phyloP scores from a whole-genome alignment of 768 basidiomycete genomes.

The Lyophyllum decastes region DNA sequence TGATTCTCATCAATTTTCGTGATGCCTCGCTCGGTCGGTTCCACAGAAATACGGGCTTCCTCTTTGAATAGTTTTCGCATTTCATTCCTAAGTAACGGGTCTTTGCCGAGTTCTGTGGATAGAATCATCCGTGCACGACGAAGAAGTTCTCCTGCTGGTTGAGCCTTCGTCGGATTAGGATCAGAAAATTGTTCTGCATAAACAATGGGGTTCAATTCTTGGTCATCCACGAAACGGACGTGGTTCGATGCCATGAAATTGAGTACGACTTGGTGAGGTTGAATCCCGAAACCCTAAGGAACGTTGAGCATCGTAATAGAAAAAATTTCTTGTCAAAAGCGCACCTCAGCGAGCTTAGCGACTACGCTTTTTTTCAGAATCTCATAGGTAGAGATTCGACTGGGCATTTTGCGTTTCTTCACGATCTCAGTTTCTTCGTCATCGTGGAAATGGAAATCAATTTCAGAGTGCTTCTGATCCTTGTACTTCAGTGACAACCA shows the following conservation, averaged over 20 bases:
- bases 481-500: constrained; percentile 90
- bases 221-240: constrained; percentile 77
- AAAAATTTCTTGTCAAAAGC: constrained; percentile 19
- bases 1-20: constrained; percentile 76
- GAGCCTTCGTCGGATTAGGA: constrained; percentile 58
- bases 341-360: constrained; percentile 77
- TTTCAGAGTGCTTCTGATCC: constrained; percentile 61
- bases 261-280: constrained; percentile 79
- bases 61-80: constrained; percentile 76
- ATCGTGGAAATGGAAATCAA: constrained; percentile 70
- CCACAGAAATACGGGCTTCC: constrained; percentile 75
- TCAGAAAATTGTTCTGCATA: constrained; percentile 88
- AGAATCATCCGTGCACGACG: constrained; percentile 80
- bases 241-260: constrained; percentile 70
- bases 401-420: constrained; percentile 80
- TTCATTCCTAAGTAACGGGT: constrained; percentile 81
- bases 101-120: constrained; percentile 88
- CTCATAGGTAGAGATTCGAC: constrained; percentile 83
- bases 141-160: constrained; percentile 67
- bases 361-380: constrained; percentile 79
- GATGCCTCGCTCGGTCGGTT: constrained; percentile 86
- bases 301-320: neutral
- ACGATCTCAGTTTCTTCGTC: constrained; percentile 55
- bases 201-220: constrained; percentile 73
- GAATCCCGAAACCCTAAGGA: constrained; percentile 79